Evolutionary conservation across 345 rosid species (phyloP).

Genomic region (Boechera divaricarpa): DNA sequence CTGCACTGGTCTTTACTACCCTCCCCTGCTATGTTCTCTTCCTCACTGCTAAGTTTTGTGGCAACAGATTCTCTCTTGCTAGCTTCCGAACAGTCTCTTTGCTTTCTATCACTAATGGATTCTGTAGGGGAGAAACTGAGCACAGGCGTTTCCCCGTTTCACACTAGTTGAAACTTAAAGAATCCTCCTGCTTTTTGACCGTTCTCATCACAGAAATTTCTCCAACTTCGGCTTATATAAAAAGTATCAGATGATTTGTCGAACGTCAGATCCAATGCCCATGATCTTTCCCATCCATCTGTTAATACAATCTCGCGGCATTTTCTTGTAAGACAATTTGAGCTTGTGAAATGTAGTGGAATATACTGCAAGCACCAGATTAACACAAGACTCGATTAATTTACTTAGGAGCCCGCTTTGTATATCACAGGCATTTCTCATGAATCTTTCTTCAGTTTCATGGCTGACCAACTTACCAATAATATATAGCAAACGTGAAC

Average conservation of each 20-base stretch:
- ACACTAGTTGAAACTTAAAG: background rate
- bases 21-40: background rate
- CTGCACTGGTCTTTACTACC: too few relatives aligned
- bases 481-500: background rate
- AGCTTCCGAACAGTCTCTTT: too few relatives aligned
- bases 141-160: background rate
- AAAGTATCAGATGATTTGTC: background rate
- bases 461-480: constrained; percentile 1
- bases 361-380: background rate
- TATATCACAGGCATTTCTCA: background rate
- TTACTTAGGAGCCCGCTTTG: background rate
- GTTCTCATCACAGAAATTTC: background rate
- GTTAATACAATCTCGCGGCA: background rate
- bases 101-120: background rate
- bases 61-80: background rate
- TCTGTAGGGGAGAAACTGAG: background rate
- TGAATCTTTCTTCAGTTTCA: too few relatives aligned
- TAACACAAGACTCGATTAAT: background rate
- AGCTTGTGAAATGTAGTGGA: constrained; percentile 8
- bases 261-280: background rate
- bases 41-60: background rate
- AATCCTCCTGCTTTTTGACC: background rate
- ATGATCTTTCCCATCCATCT: background rate
- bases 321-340: constrained; percentile 5
- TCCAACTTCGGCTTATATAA: constrained; percentile 1